A percentile compares a stretch with the other conserved stretches of the same genome.
phyloP scores from a whole-genome alignment of 495 filamentous ascomycete species.

The Penicillium macrosclerotiorum region DNA sequence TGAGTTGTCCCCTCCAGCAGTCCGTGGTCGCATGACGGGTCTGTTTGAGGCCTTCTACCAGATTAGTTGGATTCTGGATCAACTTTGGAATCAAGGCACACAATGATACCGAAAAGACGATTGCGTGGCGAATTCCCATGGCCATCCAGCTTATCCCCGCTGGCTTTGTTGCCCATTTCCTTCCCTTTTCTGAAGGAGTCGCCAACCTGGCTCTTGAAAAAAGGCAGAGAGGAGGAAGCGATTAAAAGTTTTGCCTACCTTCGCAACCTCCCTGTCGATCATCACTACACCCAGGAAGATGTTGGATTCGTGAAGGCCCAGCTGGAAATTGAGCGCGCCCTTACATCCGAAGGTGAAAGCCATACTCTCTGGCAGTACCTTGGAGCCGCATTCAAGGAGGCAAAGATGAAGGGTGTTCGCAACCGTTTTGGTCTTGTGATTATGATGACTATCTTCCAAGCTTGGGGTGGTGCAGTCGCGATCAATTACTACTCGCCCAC shows the following conservation, averaged over 20 bases:
- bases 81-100: conserved; percentile 29
- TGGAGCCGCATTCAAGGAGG: conserved; percentile 4
- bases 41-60: conserved; percentile 65
- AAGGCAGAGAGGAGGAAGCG: conserved; percentile 49
- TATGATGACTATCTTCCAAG: conserved; percentile 53
- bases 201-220: conserved; percentile 51
- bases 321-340: too few relatives aligned
- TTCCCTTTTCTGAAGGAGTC: conserved; percentile 41
- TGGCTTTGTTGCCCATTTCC: conserved; percentile 30
- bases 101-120: conserved; percentile 2
- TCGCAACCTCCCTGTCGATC: conserved; percentile 48
- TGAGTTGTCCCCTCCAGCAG: conserved; percentile 68
- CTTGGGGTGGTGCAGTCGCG: conserved; percentile 55
- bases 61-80: conserved; percentile 63
- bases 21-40: conserved; percentile 66
- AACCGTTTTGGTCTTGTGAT: conserved; percentile 49
- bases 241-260: conserved; percentile 51
- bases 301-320: conserved; percentile 24
- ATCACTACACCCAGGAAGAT: conserved; percentile 54
- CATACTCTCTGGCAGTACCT: neutral
- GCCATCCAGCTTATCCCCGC: conserved; percentile 47
- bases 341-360: conserved; percentile 20
- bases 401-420: conserved; percentile 36
- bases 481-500: conserved; percentile 55
- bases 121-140: conserved; percentile 45